Evolutionary conservation across 2,329 filamentous ascomycete species (phyloP).

Genomic region (Xylariaceae sp.): DNA sequence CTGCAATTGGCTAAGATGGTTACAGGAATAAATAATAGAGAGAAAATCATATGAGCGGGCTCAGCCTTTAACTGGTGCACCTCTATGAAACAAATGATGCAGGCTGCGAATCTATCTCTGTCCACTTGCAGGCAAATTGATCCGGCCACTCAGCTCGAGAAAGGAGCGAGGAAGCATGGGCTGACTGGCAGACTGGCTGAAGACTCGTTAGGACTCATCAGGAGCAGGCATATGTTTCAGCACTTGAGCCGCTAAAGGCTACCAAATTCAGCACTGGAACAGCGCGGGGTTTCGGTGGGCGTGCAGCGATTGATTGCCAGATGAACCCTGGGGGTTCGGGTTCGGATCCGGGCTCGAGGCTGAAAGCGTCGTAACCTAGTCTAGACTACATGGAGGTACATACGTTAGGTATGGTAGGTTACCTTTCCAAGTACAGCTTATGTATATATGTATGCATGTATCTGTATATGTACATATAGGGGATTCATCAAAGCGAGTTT

Average conservation of each 20-base stretch:
- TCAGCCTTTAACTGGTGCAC: too few relatives aligned
- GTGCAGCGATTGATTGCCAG: too few relatives aligned
- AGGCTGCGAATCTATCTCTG: not conserved
- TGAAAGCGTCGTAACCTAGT: constrained; percentile 18
- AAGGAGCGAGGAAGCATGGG: not conserved
- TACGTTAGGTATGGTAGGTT: too few relatives aligned
- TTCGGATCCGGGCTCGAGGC: constrained; percentile 4
- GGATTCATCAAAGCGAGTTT: not conserved
- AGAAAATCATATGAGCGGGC: too few relatives aligned
- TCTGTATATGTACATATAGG: not conserved
- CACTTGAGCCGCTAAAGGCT: constrained; percentile 1
- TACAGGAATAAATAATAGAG: not conserved
- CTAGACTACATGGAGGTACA: too few relatives aligned
- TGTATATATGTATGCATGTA: not conserved
- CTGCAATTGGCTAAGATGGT: constrained; percentile 1
- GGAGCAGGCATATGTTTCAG: too few relatives aligned
- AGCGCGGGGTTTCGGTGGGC: too few relatives aligned
- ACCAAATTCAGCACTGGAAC: not conserved
- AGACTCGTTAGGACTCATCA: too few relatives aligned
- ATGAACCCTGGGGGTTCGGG: not conserved
- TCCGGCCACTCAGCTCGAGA: not conserved
- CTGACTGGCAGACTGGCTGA: constrained; percentile 8
- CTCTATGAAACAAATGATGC: not conserved
- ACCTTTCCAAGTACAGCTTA: too few relatives aligned
- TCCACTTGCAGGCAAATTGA: too few relatives aligned